These are phyloP conservation scores for Emiliania huxleyi DNA, from an alignment of 78 protist genomes.

Conservation along the genomic window DNA sequence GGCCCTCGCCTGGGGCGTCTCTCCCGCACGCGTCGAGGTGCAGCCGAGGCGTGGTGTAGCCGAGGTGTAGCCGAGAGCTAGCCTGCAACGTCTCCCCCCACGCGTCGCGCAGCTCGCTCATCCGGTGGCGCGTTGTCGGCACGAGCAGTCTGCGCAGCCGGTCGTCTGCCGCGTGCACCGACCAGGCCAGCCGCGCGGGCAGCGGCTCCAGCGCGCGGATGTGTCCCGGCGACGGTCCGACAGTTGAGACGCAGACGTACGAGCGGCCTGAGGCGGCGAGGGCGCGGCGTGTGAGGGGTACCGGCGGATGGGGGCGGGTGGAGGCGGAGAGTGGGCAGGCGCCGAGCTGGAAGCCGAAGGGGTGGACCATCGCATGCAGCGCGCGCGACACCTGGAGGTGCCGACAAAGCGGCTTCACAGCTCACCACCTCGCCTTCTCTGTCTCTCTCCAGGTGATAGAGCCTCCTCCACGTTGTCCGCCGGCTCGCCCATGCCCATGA, in stretches of 20 bases:
- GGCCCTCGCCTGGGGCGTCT: too few species aligned
- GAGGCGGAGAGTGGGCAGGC: too few species aligned
- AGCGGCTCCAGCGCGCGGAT: background rate
- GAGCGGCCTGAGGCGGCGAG: background rate
- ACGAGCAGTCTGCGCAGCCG: constrained; percentile 50
- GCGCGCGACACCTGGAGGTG: background rate
- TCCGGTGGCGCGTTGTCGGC: constrained; percentile 39
- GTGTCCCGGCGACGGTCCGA: constrained; percentile 38
- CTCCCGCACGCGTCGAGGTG: too few species aligned
- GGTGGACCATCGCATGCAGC: background rate
- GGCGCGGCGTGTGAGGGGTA: too few species aligned
- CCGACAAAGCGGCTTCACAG: too few species aligned
- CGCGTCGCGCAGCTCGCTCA: background rate
- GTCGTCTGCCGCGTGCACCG: constrained; percentile 63
- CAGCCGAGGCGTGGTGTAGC: too few species aligned
- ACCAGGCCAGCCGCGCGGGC: constrained; percentile 51
- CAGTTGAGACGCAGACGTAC: constrained; percentile 54
- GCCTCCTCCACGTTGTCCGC: constrained; percentile 43
- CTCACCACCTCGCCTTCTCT: too few species aligned
- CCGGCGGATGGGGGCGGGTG: too few species aligned
- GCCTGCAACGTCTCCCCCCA: background rate
- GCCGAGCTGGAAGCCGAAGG: too few species aligned
- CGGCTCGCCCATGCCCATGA: constrained; percentile 74
- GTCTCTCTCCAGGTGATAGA: too few species aligned
- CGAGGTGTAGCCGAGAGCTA: too few species aligned